Base-by-base conservation (phyloP, 345 rosid genomes). In the Conringia planisiliqua region DNA sequence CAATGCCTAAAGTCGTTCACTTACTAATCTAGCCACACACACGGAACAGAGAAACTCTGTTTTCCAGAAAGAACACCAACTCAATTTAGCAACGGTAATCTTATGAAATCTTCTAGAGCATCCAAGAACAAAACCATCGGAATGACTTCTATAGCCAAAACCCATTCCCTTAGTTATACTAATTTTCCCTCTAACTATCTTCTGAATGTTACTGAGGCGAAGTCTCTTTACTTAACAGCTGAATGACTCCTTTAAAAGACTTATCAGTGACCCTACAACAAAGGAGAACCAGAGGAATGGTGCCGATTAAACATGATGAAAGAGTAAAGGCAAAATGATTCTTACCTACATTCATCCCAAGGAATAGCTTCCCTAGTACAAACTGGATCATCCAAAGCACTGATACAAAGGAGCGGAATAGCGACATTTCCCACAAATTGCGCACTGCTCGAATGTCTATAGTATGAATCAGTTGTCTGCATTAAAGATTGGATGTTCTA, bases 301-400 rank as follows among this genome's bases (percentile, higher is more conserved):
- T 27, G 16, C 48, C 10, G 9, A 35, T 8, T 48, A n/a, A 48
- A 6, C 44, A 54, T 43, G 44, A 42, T 62, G 13, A 32, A 43
- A 48, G 39, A 27, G 64, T 18, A 20, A 69, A 42, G 42, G 59
- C 33, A 67, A 72, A 59, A 30, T 26, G 47, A 51, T 17, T 27
- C 27, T n/a, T 64, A 89, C 98, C 97, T 86, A 90, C 97, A 93
- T 82, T 93, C 98, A 76, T 93, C 98, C 94, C 91, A 89, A 22
- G 96, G 97, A 82, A 91, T 91, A 70, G 98, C 94, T 89, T 93
- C 98, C 60, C 70, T 80, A 1, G 98, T 89, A 78, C 98, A 93
- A 60, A 93, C 83, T 12, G 97, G 98, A 82, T 93, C 97, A 79
- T 93, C 96, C 58, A 93, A 80, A 60, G 94, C 90, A 83, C 91